phyloP scores from a whole-genome alignment of 805 yeast species.

The Vanderwaltozyma yarrowii region DNA sequence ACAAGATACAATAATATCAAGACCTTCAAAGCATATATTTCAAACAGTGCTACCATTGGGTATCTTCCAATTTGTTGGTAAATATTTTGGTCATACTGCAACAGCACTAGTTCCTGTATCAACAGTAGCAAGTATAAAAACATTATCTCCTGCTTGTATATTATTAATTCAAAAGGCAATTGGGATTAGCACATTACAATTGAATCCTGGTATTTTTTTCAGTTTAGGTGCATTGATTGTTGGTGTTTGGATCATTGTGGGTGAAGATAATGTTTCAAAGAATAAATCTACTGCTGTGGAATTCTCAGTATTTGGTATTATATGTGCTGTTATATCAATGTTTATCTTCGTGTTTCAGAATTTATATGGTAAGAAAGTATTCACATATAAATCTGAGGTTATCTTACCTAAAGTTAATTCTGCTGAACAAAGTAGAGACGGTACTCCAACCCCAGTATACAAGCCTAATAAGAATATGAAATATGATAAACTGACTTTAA shows the following conservation, averaged over 20 bases:
- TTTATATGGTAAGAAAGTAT: conserved; percentile 73
- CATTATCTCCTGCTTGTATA: conserved; percentile 53
- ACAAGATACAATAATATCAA: conserved; percentile 11
- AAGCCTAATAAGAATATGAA: conserved; percentile 21
- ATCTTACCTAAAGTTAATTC: conserved; percentile 1
- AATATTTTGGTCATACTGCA: conserved; percentile 51
- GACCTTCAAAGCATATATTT: conserved; percentile 33
- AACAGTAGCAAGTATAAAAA: conserved; percentile 61
- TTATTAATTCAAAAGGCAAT: conserved; percentile 43
- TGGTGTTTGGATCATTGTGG: conserved; percentile 27
- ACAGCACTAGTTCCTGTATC: conserved; percentile 58
- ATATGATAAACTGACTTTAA: conserved; percentile 73
- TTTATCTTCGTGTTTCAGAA: conserved; percentile 76
- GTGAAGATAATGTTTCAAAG: conserved; percentile 9
- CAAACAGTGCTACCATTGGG: conserved; percentile 53
- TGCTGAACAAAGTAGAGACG: conserved; percentile 5
- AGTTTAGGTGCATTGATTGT: conserved; percentile 19
- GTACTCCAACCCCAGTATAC: conserved; percentile 16
- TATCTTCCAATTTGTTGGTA: conserved; percentile 54
- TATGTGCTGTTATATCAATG: conserved; percentile 58
- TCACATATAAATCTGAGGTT: conserved; percentile 35
- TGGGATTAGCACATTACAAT: conserved; percentile 11
- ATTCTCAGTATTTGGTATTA: conserved; percentile 40
- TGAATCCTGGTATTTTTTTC: conserved; percentile 8
- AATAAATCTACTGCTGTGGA: conserved; percentile 2